These are phyloP conservation scores for Elongisporangium senticosum DNA, from an alignment of 352 stramenopile genomes.

Conservation along the genomic window DNA sequence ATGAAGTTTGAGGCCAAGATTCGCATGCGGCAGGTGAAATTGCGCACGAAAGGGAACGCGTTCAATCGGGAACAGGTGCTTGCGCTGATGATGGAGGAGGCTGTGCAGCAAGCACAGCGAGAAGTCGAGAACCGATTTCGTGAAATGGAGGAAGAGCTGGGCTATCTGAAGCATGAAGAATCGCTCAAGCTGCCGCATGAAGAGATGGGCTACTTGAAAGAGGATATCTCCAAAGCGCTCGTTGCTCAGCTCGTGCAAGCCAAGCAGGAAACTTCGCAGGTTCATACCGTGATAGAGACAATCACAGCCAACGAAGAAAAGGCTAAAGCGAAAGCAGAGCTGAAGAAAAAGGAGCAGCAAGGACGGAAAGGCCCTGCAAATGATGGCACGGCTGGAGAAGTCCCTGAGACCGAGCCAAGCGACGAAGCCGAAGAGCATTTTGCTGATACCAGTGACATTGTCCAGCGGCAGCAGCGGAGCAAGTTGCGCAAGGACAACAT, in stretches of 20 bases:
- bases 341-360: conserved; percentile 23
- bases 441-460: conserved; percentile 29
- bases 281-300: conserved; percentile 38
- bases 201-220: conserved; percentile 51
- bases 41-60: conserved; percentile 78
- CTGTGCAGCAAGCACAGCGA: conserved; percentile 65
- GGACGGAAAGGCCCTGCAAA: conserved; percentile 7
- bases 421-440: conserved; percentile 52
- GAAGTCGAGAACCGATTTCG: conserved; percentile 81
- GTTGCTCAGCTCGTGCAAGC: conserved; percentile 49
- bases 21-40: conserved; percentile 89
- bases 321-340: conserved; percentile 33
- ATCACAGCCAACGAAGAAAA: conserved; percentile 57
- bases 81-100: conserved; percentile 77
- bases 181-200: conserved; percentile 33
- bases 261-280: conserved; percentile 42
- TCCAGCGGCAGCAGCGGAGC: conserved; percentile 18
- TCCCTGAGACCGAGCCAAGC: conserved; percentile 26
- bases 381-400: conserved; percentile 12
- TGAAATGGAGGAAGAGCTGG: conserved; percentile 84
- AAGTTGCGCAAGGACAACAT: conserved; percentile 49
- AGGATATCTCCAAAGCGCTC: conserved; percentile 62
- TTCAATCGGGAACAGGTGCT: conserved; percentile 80
- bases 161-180: conserved; percentile 48
- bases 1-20: conserved; percentile 94